These are phyloP conservation scores for Taiozyma sp. DNA, from an alignment of 1,139 yeast genomes.

Conservation along the genomic window DNA sequence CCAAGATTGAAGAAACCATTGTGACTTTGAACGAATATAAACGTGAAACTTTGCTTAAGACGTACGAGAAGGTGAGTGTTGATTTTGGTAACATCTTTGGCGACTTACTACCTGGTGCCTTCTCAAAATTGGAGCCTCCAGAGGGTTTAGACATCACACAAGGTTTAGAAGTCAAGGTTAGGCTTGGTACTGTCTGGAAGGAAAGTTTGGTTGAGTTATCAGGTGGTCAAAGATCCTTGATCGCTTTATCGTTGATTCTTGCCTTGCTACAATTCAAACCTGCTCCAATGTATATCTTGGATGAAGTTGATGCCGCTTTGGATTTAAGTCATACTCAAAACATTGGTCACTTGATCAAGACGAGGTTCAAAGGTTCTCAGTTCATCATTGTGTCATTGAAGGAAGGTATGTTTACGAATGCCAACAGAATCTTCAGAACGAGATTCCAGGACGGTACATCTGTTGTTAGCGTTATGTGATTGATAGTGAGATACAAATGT, in stretches of 20 bases:
- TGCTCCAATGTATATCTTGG: constrained; percentile 96
- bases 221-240: constrained; percentile 95
- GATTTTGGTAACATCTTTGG: constrained; percentile 94
- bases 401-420: constrained; percentile 98
- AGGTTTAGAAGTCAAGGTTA: constrained; percentile 89
- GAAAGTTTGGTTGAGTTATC: constrained; percentile 92
- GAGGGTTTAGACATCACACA: constrained; percentile 80
- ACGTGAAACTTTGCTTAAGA: constrained; percentile 73
- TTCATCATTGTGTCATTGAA: constrained; percentile 94
- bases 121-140: constrained; percentile 82
- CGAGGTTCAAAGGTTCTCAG: constrained; percentile 92
- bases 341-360: constrained; percentile 93
- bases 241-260: constrained; percentile 86
- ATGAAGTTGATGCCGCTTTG: constrained; percentile 97
- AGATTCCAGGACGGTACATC: constrained; percentile 97
- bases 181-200: constrained; percentile 92
- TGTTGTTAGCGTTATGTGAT: constrained; percentile 59
- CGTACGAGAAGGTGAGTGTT: constrained; percentile 79
- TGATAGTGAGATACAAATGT: not conserved
- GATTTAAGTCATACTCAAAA: constrained; percentile 97
- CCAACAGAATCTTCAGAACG: constrained; percentile 89
- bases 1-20: constrained; percentile 86
- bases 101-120: constrained; percentile 85
- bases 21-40: constrained; percentile 84
- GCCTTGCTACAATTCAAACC: constrained; percentile 93